Evolutionary conservation across 148 eudicot species (phyloP).

Genomic region (Rhododendron simsii): DNA sequence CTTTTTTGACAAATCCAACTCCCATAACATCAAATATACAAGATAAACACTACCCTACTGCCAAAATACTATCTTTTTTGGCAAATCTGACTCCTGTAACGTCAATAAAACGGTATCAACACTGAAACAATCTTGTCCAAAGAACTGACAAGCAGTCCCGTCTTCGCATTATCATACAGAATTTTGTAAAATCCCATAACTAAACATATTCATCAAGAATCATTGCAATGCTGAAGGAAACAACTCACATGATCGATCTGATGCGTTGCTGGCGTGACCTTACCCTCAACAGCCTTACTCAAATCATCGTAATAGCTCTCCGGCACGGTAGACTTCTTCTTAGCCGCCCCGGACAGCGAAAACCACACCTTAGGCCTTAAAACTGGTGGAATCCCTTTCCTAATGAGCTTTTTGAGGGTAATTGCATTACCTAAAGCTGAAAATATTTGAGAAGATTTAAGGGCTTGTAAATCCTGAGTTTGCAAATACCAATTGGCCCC

Average conservation of each 20-base stretch:
- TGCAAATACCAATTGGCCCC: slow-evolving; percentile 83
- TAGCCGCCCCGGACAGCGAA: slow-evolving; percentile 80
- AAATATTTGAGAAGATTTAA: slow-evolving; percentile 62
- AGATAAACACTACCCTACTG: background rate
- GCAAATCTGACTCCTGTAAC: background rate
- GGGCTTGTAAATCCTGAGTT: slow-evolving; percentile 39
- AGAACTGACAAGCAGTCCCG: background rate
- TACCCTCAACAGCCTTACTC: slow-evolving; percentile 58
- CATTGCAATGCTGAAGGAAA: background rate
- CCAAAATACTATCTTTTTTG: background rate
- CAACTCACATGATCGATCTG: slow-evolving; percentile 94
- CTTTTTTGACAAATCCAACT: background rate
- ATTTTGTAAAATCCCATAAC: background rate
- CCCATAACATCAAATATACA: background rate
- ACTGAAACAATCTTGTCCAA: background rate
- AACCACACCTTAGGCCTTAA: slow-evolving; percentile 87
- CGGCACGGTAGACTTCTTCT: slow-evolving; percentile 89
- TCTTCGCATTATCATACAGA: background rate
- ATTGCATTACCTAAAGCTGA: slow-evolving; percentile 63
- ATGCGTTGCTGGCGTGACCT: slow-evolving; percentile 70
- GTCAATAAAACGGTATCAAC: background rate
- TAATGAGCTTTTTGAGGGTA: slow-evolving; percentile 66
- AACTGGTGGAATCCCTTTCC: slow-evolving; percentile 78
- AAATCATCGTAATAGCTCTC: slow-evolving; percentile 78
- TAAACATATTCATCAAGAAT: background rate